Conservation (phyloP, 2,329 filamentous ascomycete genomes). For the Rutstroemia sp. region DNA sequence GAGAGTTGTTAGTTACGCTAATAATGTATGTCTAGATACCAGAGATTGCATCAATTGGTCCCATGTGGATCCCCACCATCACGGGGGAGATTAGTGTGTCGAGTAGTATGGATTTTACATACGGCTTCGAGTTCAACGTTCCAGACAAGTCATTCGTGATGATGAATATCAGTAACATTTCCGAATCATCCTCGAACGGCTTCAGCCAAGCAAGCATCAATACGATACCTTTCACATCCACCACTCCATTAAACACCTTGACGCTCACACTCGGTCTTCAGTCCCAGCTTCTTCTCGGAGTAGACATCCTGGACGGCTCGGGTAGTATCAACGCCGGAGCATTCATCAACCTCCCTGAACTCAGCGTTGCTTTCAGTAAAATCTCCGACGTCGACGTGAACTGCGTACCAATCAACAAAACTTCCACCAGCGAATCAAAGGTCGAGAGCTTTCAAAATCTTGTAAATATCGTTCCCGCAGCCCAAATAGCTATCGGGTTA, state of each 20-base stretch:
- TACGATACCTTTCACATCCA: background rate
- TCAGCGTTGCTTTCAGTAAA: background rate
- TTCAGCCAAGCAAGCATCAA: background rate
- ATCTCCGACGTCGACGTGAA: background rate
- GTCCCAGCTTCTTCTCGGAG: conserved; percentile 2
- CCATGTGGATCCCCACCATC: background rate
- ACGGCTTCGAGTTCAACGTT: background rate
- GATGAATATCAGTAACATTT: background rate
- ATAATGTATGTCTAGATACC: background rate
- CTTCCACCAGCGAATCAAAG: background rate
- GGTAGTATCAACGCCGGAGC: background rate
- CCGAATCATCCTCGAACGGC: background rate
- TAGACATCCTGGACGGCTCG: background rate
- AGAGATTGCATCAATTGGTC: background rate
- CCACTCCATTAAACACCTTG: background rate
- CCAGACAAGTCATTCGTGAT: background rate
- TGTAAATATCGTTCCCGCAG: conserved; percentile 1
- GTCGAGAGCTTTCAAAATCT: background rate
- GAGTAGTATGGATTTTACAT: background rate
- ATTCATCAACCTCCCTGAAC: background rate
- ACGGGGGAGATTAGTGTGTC: background rate
- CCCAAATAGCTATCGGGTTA: background rate
- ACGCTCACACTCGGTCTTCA: background rate
- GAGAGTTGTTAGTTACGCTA: background rate
- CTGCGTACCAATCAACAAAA: background rate